Evolutionary conservation across 176 grass and related monocot species (phyloP).

Genomic region (Musa acuminata): DNA sequence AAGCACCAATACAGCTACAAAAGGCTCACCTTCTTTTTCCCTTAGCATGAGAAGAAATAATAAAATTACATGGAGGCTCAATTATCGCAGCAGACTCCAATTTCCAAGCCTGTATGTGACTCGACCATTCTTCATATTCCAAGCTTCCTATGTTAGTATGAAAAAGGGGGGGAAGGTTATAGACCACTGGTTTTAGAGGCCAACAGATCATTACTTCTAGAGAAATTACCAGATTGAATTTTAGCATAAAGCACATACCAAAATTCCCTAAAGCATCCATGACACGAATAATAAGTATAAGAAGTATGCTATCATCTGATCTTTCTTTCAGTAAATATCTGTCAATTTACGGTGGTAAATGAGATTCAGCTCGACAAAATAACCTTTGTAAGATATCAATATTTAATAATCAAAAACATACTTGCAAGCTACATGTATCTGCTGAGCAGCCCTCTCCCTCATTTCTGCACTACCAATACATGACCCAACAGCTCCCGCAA

Average conservation of each 20-base stretch:
- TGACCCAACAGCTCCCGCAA: slow-evolving; percentile 71
- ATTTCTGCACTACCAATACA: slow-evolving; percentile 79
- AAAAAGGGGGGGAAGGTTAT: neutral
- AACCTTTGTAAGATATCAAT: slow-evolving; percentile 9
- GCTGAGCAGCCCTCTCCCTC: slow-evolving; percentile 79
- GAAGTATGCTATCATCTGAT: slow-evolving; percentile 90
- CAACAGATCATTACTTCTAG: slow-evolving; percentile 4
- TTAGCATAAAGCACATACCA: slow-evolving; percentile 43
- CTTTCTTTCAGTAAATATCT: slow-evolving; percentile 94
- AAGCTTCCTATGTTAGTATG: slow-evolving; percentile 58
- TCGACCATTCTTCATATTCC: slow-evolving; percentile 90
- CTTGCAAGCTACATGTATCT: slow-evolving; percentile 79
- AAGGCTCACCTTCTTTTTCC: slow-evolving; percentile 77
- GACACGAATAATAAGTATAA: slow-evolving; percentile 65
- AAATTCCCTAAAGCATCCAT: slow-evolving; percentile 96
- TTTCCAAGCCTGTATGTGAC: slow-evolving; percentile 83
- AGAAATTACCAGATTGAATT: slow-evolving; percentile 8
- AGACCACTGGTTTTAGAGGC: neutral
- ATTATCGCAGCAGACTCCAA: slow-evolving; percentile 81
- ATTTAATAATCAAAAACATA: slow-evolving; percentile 22
- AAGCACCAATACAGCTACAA: slow-evolving; percentile 7
- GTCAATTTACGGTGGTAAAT: slow-evolving; percentile 27
- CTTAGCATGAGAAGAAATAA: slow-evolving; percentile 58
- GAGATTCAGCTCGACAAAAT: slow-evolving; percentile 19
- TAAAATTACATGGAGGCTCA: slow-evolving; percentile 90